These are phyloP conservation scores for Claviceps sp. DNA, from an alignment of 2,329 filamentous ascomycete species.

Conservation along the genomic window DNA sequence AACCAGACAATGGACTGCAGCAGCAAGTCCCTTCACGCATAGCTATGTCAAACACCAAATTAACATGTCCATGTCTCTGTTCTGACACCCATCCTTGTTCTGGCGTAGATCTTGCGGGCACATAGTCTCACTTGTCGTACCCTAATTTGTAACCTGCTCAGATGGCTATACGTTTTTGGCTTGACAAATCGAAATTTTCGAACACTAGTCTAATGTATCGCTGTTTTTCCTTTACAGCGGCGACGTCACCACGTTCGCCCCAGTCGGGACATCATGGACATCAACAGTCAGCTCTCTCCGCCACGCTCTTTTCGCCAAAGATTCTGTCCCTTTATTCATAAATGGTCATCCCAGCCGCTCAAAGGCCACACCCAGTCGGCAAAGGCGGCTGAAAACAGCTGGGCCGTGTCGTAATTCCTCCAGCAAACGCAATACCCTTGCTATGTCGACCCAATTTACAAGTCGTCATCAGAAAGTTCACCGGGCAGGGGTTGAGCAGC, in stretches of 20 bases:
- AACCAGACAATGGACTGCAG: too few relatives aligned
- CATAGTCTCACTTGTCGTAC: neutral
- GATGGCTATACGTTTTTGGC: neutral
- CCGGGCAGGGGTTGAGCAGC: conserved; percentile 77
- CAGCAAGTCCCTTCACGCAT: too few relatives aligned
- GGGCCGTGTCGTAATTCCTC: conserved; percentile 13
- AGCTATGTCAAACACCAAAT: too few relatives aligned
- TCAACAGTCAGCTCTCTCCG: conserved; percentile 17
- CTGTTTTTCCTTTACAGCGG: conserved; percentile 15
- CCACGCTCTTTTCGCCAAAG: conserved; percentile 24
- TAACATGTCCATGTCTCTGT: neutral
- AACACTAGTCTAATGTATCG: conserved; percentile 22
- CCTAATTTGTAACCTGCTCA: neutral
- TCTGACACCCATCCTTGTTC: neutral
- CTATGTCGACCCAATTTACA: conserved; percentile 30
- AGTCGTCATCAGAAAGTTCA: conserved; percentile 71
- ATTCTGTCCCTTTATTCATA: conserved; percentile 21
- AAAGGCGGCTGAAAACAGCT: conserved; percentile 11
- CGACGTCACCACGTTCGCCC: conserved; percentile 19
- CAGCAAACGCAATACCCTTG: conserved; percentile 3
- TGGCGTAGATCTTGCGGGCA: neutral
- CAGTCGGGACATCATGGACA: conserved; percentile 17
- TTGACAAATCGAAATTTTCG: conserved; percentile 15
- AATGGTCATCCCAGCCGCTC: conserved; percentile 24
- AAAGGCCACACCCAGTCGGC: conserved; percentile 15